Base-by-base conservation (phyloP, 192 early-diverging fungal species). In the Chytriomyces sp. region DNA sequence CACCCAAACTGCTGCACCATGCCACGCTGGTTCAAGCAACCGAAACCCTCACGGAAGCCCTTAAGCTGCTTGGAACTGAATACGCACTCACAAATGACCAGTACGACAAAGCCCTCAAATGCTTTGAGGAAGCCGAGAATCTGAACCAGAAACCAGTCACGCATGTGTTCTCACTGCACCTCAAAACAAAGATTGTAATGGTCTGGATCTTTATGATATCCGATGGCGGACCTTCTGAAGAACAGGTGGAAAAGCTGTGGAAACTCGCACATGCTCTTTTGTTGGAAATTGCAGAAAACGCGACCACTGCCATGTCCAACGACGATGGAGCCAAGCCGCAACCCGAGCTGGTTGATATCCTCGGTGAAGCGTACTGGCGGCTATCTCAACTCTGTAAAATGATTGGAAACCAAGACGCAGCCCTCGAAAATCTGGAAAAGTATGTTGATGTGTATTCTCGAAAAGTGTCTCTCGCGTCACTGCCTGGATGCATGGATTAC, bases 121-220 rank as follows among this genome's bases (percentile, higher is more conserved):
- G 13, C 1, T 57, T 57, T 20, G 20, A 57, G 53, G 53, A 57
- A 57, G 13, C 16, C 53, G 53, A 57, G 53, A 13, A 57, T 13
- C 16, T 57, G 16, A 57, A 57, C 53, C 53, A 13, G 53, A 13
- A 57, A n/a, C 53, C 53, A n/a, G 53, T n/a, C 16, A 57, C 53
- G 1, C 53, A 57, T 20, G 53, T 57, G 16, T 57, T 57, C 53
- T n/a, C 16, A n/a, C 20, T 57, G 53, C 53, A 57, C 16, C 53
- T 57, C 53, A 57, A 57, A 20, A 4, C 53, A 57, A 57, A 57
- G 53, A 57, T 57, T 57, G 53, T 20, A 13, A 57, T 57, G 53
- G 53, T 57, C 53, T 57, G 53, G 53, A 20, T 57, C 53, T 57
- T 57, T 20, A 57, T 57, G 53, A 57, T 57, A 13, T 57, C 53